Percentiles rank a stretch among this genome's conserved stretches.
These are phyloP conservation scores for Colletotrichum phormii DNA, from an alignment of 2,329 filamentous ascomycete species.

Conservation along the genomic window DNA sequence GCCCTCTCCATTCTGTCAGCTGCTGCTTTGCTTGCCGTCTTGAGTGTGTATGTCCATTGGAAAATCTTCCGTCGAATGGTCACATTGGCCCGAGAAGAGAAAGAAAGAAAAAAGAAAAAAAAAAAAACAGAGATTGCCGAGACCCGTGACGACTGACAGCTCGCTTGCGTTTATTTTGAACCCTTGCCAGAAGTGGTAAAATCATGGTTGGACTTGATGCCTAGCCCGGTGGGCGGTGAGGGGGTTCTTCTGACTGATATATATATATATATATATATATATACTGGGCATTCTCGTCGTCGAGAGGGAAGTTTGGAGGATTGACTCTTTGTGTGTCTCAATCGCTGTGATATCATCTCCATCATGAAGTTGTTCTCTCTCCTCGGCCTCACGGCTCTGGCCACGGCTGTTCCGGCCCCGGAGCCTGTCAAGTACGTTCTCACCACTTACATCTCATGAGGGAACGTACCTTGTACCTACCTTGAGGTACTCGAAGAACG, in stretches of 20 bases:
- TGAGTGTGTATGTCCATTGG: background rate
- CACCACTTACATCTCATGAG: background rate
- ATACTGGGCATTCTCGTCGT: background rate
- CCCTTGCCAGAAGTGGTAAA: slow-evolving; percentile 6
- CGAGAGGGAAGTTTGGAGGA: background rate
- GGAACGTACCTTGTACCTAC: too few relatives aligned
- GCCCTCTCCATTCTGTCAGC: slow-evolving; percentile 1
- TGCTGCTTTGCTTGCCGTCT: background rate
- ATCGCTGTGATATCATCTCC: background rate
- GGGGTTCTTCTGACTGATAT: background rate
- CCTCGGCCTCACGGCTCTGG: slow-evolving; percentile 26
- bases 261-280: background rate
- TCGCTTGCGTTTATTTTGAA: slow-evolving; percentile 18
- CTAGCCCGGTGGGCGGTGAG: slow-evolving; percentile 11
- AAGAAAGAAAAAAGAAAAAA: too few relatives aligned
- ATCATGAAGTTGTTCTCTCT: slow-evolving; percentile 23
- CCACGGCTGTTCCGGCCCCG: slow-evolving; percentile 5
- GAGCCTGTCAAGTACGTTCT: slow-evolving; percentile 19
- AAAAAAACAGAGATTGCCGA: slow-evolving; percentile 16
- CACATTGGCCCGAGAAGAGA: slow-evolving; percentile 2
- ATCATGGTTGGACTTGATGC: slow-evolving; percentile 1
- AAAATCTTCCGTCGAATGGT: slow-evolving; percentile 26
- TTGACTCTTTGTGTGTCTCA: background rate
- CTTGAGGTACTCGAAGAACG: too few relatives aligned
- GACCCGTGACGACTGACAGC: slow-evolving; percentile 21